phyloP scores from a whole-genome alignment of 2,329 filamentous ascomycete species.

The Aspergillus quadricinctus region DNA sequence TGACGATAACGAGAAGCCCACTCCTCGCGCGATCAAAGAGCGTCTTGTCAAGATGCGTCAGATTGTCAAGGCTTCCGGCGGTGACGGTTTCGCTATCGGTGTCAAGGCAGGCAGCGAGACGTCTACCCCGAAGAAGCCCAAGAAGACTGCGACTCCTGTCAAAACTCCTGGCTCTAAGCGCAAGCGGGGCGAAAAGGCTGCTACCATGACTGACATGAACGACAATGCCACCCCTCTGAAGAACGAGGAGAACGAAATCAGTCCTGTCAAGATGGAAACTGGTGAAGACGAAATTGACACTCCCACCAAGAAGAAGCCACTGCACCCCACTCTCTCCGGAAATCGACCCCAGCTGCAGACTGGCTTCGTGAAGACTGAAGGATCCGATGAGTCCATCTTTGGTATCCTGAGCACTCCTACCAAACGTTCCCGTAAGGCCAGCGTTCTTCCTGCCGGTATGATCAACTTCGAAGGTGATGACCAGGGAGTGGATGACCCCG shows the following conservation, averaged over 20 bases:
- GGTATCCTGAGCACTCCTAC: slow-evolving; percentile 2
- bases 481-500: slow-evolving; percentile 4
- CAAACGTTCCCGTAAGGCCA: slow-evolving; percentile 19
- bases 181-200: slow-evolving; percentile 8
- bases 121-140: slow-evolving; percentile 12
- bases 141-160: slow-evolving; percentile 2
- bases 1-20: slow-evolving; percentile 23
- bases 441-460: slow-evolving; percentile 13
- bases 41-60: slow-evolving; percentile 34
- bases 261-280: slow-evolving; percentile 11
- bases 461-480: slow-evolving; percentile 13
- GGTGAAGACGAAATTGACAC: slow-evolving; percentile 1
- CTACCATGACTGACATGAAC: slow-evolving; percentile 1
- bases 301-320: slow-evolving; percentile 1
- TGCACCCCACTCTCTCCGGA: slow-evolving; percentile 1
- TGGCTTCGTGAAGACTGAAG: slow-evolving; percentile 2
- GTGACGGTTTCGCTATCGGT: slow-evolving; percentile 16
- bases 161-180: slow-evolving; percentile 17
- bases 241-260: not conserved
- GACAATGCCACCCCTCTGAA: not conserved
- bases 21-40: slow-evolving; percentile 38
- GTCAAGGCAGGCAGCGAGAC: not conserved
- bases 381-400: not conserved
- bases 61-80: slow-evolving; percentile 8
- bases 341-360: not conserved